Evolutionary conservation across 73 alveolate genomes (phyloP), one percentile per base, ranked within the genome.

Genomic region (Loxodes magnus): DNA sequence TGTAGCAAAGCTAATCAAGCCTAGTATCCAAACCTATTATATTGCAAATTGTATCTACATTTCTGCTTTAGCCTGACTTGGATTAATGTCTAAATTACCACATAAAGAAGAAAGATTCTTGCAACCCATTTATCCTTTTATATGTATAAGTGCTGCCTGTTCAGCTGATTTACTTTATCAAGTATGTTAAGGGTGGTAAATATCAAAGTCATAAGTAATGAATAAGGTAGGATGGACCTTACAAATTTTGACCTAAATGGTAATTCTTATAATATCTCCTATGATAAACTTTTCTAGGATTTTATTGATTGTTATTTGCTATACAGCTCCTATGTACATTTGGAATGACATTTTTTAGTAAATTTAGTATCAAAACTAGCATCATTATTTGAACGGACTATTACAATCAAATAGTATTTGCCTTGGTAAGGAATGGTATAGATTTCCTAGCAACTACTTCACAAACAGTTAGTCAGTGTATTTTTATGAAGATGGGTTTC

Each of bases 391-490:
- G n/a, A n/a, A n/a, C n/a, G n/a, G n/a, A n/a, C n/a, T n/a, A n/a
- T n/a, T n/a, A 7, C 17, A 16, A 14, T 10, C 67, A 26, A 63
- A 35, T 34, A 17, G 20, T 7, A 38, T 51, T 36, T 51, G 65
- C 28, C 20, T 51, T 26, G 65, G 65, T 7, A 0, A 63, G 9
- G 65, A 51, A 14, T 51, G 65, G 65, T 41, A 51, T 38, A n/a
- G 35, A 25, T 51, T 35, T 51, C 38, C 65, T 7, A 34, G 64
- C 1, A 10, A n/a, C 28, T 51, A 10, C 70, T 51, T 35, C 28
- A 9, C 17, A 17, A 19, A n/a, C 0, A 10, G 28, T 9, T 30
- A 22, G 9, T 58, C 27, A 9, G 16, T 35, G 14, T 35, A 9
- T 10, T 51, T n/a, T 37, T 7, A 10, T 15, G 5, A 14, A 19